Conservation (phyloP, 2,329 filamentous ascomycete species). For the Ustilaginoidea virens region DNA sequence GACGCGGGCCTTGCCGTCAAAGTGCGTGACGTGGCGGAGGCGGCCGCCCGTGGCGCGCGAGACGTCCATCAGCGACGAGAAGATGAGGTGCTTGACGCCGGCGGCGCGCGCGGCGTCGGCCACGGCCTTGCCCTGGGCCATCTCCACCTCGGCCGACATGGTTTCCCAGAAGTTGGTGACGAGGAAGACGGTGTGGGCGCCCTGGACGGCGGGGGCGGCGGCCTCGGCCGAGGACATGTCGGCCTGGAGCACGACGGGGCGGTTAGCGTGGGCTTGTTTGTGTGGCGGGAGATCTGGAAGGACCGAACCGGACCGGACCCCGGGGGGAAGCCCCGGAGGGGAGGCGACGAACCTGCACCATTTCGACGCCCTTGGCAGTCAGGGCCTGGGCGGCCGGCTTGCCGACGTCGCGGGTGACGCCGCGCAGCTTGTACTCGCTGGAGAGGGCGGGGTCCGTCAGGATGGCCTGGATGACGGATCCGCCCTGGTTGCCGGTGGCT, state of each 20-base stretch:
- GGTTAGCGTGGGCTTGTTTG: too few species aligned
- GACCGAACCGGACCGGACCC: too few species aligned
- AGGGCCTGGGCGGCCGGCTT: slow-evolving; percentile 34
- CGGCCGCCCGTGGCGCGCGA: slow-evolving; percentile 21
- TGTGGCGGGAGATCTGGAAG: too few species aligned
- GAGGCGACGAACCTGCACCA: too few species aligned
- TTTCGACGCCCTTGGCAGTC: slow-evolving; percentile 31
- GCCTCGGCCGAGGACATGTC: slow-evolving; percentile 22
- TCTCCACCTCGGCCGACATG: slow-evolving; percentile 18
- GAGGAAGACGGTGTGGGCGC: slow-evolving; percentile 27
- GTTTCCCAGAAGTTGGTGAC: slow-evolving; percentile 24
- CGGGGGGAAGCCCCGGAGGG: too few species aligned
- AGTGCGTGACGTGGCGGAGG: slow-evolving; percentile 27
- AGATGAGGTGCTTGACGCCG: slow-evolving; percentile 29
- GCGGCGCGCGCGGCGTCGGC: slow-evolving; percentile 27
- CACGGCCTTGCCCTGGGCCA: slow-evolving; percentile 27
- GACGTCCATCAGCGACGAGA: slow-evolving; percentile 26
- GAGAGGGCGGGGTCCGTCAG: slow-evolving; percentile 29
- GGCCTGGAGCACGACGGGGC: too few species aligned
- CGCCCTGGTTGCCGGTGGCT: slow-evolving; percentile 33
- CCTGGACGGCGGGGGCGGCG: slow-evolving; percentile 21
- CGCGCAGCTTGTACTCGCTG: slow-evolving; percentile 27
- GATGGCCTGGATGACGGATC: slow-evolving; percentile 27
- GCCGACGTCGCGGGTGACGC: slow-evolving; percentile 27
- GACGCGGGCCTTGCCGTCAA: slow-evolving; percentile 40